Percentiles rank a stretch among this genome's conserved stretches.
Evolutionary conservation across 2,329 filamentous ascomycete genomes (phyloP).

Genomic region (Curvularia verruculosa): DNA sequence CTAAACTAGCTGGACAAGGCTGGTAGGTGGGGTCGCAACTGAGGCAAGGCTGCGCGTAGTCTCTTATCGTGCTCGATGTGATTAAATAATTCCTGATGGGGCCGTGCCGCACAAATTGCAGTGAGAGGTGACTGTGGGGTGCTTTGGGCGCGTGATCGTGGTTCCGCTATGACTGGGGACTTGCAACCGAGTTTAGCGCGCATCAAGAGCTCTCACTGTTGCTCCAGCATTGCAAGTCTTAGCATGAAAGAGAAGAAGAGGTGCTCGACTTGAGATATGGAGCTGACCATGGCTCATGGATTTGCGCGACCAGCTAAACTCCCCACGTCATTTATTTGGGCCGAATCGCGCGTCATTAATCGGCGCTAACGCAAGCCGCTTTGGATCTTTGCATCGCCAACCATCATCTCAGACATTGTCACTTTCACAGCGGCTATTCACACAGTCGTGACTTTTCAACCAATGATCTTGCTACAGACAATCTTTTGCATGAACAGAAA

Average conservation of each 20-base stretch:
- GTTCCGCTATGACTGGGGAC: slow-evolving; percentile 5
- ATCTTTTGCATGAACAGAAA: background rate
- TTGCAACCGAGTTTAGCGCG: slow-evolving; percentile 21
- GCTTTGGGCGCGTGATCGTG: slow-evolving; percentile 10
- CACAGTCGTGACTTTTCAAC: background rate
- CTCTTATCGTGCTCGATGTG: background rate
- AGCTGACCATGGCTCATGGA: background rate
- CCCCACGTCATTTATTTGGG: slow-evolving; percentile 21
- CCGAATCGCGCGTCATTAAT: slow-evolving; percentile 21
- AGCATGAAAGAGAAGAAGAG: background rate
- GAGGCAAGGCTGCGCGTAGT: background rate
- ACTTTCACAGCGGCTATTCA: background rate
- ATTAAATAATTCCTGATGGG: slow-evolving; percentile 1
- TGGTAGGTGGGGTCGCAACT: background rate
- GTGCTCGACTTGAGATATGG: background rate
- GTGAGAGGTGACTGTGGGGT: slow-evolving; percentile 11
- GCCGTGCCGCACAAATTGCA: slow-evolving; percentile 3
- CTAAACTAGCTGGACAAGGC: slow-evolving; percentile 5
- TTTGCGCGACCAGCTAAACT: slow-evolving; percentile 6
- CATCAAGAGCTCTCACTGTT: slow-evolving; percentile 1
- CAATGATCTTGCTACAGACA: background rate
- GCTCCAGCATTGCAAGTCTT: slow-evolving; percentile 2
- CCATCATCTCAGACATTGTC: background rate
- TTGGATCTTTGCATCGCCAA: background rate
- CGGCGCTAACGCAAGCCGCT: slow-evolving; percentile 15